Base-by-base conservation (phyloP, 441 rosid species). In the Euphorbia celastroides region DNA sequence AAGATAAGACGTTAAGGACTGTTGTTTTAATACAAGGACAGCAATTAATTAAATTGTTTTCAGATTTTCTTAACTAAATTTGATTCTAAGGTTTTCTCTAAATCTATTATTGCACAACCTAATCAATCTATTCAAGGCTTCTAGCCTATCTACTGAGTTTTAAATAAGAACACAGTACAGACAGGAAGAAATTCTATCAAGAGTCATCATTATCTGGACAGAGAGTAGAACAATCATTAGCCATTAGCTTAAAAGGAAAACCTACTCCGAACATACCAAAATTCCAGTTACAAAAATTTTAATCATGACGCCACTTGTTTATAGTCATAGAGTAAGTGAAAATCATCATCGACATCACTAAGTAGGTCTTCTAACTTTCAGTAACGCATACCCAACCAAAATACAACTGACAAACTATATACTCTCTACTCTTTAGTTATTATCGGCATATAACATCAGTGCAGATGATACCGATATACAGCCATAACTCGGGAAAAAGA, bases 401-500 rank as follows among this genome's bases (percentile, higher is more conserved):
- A 25, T 11, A 36, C n/a, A n/a, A n/a, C n/a, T n/a, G n/a, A n/a
- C n/a, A n/a, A n/a, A n/a, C n/a, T n/a, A n/a, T n/a, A n/a, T n/a
- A 17, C 12, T 34, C 32, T 12, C 48, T 30, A 55, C 30, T 31
- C 12, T 20, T 38, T 14, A 32, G 68, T n/a, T 66, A 31, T 4
- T 10, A 17, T 16, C 34, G 23, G 22, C 23, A 7, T 26, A 65
- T 54, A 55, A 17, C 50, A 65, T 25, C 3, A 48, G 30, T 9
- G 26, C 17, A 10, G 16, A 59, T 32, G 23, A 59, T 3, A 19
- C 26, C 27, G 57, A 57, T 38, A 30, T 14, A 50, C 60, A 23
- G 58, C 27, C 23, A 57, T 52, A 55, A 60, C 36, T 66, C 69
- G 52, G 54, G 42, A 36, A n/a, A 46, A n/a, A 56, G 41, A 60